Conservation (phyloP, 2,329 filamentous ascomycete genomes). For the Mycosphaerella sp. region DNA sequence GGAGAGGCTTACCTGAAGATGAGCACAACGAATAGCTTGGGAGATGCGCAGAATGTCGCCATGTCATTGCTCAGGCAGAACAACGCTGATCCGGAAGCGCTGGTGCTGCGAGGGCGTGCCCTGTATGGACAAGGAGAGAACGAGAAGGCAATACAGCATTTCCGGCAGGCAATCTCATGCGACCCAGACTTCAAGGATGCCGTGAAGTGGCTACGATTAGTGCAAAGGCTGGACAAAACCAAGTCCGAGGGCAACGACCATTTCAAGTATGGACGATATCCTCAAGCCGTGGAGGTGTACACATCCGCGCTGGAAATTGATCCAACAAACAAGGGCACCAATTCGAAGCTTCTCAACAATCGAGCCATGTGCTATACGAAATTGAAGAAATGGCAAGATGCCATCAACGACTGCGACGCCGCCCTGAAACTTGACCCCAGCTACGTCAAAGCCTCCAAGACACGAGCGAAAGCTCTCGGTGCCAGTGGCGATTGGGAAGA, state of each 20-base stretch:
- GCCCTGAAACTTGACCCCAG: conserved; percentile 75
- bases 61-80: conserved; percentile 82
- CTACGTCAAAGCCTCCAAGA: conserved; percentile 88
- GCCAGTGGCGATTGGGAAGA: conserved; percentile 88
- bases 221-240: conserved; percentile 86
- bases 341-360: conserved; percentile 92
- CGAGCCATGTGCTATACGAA: conserved; percentile 76
- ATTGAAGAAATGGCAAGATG: conserved; percentile 75
- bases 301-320: conserved; percentile 77
- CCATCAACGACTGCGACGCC: conserved; percentile 78
- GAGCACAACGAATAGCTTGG: conserved; percentile 79
- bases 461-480: conserved; percentile 83
- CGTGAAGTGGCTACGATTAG: conserved; percentile 78
- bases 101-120: conserved; percentile 80
- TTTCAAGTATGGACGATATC: conserved; percentile 79
- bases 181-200: conserved; percentile 89
- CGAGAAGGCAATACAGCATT: conserved; percentile 87
- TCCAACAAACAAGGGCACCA: conserved; percentile 80
- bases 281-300: conserved; percentile 78
- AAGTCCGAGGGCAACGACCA: conserved; percentile 89
- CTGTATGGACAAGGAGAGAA: conserved; percentile 91
- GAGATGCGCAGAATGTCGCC: conserved; percentile 87
- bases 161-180: conserved; percentile 80
- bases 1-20: conserved; percentile 91
- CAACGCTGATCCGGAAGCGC: conserved; percentile 84